These are phyloP conservation scores for Ulmus americana DNA, from an alignment of 331 rosid species.

Conservation along the genomic window DNA sequence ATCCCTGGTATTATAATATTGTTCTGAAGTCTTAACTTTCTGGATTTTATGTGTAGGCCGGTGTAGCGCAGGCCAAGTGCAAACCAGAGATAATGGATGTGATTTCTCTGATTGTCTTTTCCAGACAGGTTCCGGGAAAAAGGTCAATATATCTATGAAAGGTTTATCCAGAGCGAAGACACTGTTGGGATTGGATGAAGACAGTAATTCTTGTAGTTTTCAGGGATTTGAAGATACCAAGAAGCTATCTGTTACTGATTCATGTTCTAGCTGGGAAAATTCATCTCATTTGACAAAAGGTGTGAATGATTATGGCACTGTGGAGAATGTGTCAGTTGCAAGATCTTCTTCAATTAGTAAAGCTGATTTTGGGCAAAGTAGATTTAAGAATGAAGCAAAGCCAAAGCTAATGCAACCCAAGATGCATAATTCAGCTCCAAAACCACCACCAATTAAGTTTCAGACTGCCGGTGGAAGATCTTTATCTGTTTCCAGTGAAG, in stretches of 20 bases:
- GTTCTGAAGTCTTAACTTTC: background rate
- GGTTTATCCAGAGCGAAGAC: slow-evolving; percentile 68
- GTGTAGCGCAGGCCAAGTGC: slow-evolving; percentile 41
- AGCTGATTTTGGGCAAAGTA: slow-evolving; percentile 18
- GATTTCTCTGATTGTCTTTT: slow-evolving; percentile 60
- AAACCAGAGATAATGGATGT: slow-evolving; percentile 22
- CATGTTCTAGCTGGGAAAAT: slow-evolving; percentile 8
- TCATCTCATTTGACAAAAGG: slow-evolving; percentile 22
- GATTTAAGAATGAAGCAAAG: slow-evolving; percentile 27
- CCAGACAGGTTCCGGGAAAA: slow-evolving; percentile 70
- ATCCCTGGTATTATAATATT: background rate
- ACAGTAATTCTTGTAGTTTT: slow-evolving; percentile 23
- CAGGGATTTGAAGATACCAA: slow-evolving; percentile 27
- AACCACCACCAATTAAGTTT: slow-evolving; percentile 56
- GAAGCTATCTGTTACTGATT: slow-evolving; percentile 9
- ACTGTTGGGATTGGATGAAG: slow-evolving; percentile 48
- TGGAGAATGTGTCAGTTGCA: slow-evolving; percentile 17
- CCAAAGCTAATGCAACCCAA: slow-evolving; percentile 21
- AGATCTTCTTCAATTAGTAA: slow-evolving; percentile 22
- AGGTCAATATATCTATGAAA: slow-evolving; percentile 53
- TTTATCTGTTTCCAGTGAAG: slow-evolving; percentile 65
- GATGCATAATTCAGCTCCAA: slow-evolving; percentile 21
- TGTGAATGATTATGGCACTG: slow-evolving; percentile 15
- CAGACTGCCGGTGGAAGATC: slow-evolving; percentile 87
- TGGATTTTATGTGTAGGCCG: too few relatives aligned